These are phyloP conservation scores for Candida khao-thaluensis DNA, from an alignment of 805 yeast genomes.

Conservation along the genomic window DNA sequence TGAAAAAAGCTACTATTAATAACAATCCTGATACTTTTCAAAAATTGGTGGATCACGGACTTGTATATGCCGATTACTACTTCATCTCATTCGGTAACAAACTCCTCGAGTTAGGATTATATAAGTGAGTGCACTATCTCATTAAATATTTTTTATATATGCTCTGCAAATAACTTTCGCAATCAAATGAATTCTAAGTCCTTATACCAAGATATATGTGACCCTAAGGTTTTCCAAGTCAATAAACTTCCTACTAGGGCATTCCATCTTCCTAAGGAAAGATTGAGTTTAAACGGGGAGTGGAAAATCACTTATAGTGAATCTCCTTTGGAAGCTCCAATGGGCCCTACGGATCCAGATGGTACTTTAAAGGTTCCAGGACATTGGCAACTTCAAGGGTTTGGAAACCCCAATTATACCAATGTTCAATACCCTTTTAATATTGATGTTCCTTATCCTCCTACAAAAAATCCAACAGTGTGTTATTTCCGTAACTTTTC, in stretches of 20 bases:
- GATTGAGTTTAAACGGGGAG: slow-evolving; percentile 15
- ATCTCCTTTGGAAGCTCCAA: slow-evolving; percentile 7
- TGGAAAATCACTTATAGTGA: slow-evolving; percentile 16
- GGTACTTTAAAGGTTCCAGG: slow-evolving; percentile 29
- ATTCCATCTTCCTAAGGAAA: slow-evolving; percentile 15
- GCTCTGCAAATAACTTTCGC: no score
- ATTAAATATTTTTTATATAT: no score
- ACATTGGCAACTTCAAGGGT: slow-evolving; percentile 36
- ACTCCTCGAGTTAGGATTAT: slow-evolving; percentile 23
- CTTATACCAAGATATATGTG: neutral
- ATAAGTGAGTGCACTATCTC: no score
- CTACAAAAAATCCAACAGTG: slow-evolving; percentile 29
- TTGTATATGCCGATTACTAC: slow-evolving; percentile 31
- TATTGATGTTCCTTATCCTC: slow-evolving; percentile 34
- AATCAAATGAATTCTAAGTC: neutral
- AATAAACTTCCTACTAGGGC: slow-evolving; percentile 16
- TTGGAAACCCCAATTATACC: slow-evolving; percentile 36
- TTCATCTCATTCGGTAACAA: slow-evolving; percentile 26
- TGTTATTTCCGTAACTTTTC: slow-evolving; percentile 25
- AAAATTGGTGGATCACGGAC: slow-evolving; percentile 22
- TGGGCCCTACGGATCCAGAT: slow-evolving; percentile 9
- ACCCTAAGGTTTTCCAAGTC: slow-evolving; percentile 3
- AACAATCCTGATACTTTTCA: slow-evolving; percentile 21
- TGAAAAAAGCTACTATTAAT: slow-evolving; percentile 23
- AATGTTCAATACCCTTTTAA: slow-evolving; percentile 31